These are phyloP conservation scores for Lachancea nothofagi DNA, from an alignment of 805 yeast genomes.

Conservation along the genomic window DNA sequence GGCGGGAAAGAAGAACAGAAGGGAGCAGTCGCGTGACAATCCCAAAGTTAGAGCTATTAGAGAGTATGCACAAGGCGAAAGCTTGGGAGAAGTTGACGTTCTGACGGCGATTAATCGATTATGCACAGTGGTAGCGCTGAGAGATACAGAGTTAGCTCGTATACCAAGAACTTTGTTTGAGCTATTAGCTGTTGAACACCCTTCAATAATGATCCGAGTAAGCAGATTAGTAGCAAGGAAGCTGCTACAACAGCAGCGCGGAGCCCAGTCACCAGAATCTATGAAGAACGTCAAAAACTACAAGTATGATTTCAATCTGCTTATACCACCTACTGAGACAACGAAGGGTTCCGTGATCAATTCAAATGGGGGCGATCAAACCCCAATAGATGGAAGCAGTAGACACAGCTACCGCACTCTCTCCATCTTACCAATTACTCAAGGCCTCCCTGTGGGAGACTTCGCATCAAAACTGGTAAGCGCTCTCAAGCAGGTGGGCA, in stretches of 20 bases:
- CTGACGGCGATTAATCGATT: conserved; percentile 70
- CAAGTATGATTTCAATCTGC: conserved; percentile 27
- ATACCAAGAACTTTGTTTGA: conserved; percentile 89
- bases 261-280: conserved; percentile 12
- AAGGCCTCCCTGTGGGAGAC: conserved; percentile 79
- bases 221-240: conserved; percentile 78
- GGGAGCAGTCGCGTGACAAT: conserved; percentile 11
- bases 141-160: conserved; percentile 92
- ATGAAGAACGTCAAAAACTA: conserved; percentile 15
- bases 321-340: conserved; percentile 31
- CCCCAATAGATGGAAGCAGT: conserved; percentile 17
- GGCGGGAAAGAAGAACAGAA: conserved; percentile 8
- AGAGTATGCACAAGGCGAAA: conserved; percentile 91
- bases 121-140: conserved; percentile 69
- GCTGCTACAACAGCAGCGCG: conserved; percentile 19
- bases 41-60: conserved; percentile 40
- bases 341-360: conserved; percentile 12
- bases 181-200: conserved; percentile 73
- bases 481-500: conserved; percentile 69
- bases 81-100: conserved; percentile 93
- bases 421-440: conserved; percentile 72
- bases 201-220: conserved; percentile 85
- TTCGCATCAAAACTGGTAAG: conserved; percentile 69
- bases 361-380: conserved; percentile 12
- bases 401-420: conserved; percentile 59